phyloP scores from a whole-genome alignment of 495 filamentous ascomycete genomes.

The Penicillium samsonianum region DNA sequence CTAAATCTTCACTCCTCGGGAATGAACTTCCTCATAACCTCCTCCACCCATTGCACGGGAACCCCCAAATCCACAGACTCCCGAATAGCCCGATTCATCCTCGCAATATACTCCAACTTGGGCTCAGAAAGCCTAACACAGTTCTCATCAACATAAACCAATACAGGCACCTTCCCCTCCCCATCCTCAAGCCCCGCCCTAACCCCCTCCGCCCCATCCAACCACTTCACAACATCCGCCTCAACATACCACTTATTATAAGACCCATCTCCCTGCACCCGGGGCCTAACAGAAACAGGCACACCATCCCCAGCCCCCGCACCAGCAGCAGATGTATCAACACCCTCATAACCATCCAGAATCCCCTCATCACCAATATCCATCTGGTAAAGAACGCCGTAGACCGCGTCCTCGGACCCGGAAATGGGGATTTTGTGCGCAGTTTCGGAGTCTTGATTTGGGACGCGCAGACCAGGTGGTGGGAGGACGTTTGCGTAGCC shows the following conservation, averaged over 20 bases:
- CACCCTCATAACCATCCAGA: constrained; percentile 46
- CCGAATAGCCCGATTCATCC: constrained; percentile 67
- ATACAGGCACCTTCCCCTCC: constrained; percentile 29
- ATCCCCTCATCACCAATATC: constrained; percentile 36
- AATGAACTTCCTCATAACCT: constrained; percentile 60
- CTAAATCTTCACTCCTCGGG: constrained; percentile 20
- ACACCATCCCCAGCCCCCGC: constrained; percentile 17
- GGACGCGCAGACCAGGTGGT: constrained; percentile 30
- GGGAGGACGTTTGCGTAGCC: constrained; percentile 72
- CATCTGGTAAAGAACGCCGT: constrained; percentile 64
- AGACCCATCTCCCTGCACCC: constrained; percentile 36
- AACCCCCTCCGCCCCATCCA: constrained; percentile 28
- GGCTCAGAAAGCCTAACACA: constrained; percentile 42
- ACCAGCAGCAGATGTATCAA: constrained; percentile 29
- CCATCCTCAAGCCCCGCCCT: constrained; percentile 7
- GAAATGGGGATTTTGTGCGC: constrained; percentile 26
- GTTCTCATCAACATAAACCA: constrained; percentile 62
- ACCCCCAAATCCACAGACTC: constrained; percentile 62
- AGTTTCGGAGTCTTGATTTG: constrained; percentile 21
- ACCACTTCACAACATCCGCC: constrained; percentile 37
- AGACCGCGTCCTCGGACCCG: constrained; percentile 42
- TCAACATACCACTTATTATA: constrained; percentile 46
- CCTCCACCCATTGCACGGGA: constrained; percentile 55
- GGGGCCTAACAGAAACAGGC: constrained; percentile 43
- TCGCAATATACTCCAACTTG: constrained; percentile 61